Percentiles rank a stretch among this genome's conserved stretches.
Evolutionary conservation across 495 filamentous ascomycete species (phyloP).

Genomic region (Aspergillus leporis): DNA sequence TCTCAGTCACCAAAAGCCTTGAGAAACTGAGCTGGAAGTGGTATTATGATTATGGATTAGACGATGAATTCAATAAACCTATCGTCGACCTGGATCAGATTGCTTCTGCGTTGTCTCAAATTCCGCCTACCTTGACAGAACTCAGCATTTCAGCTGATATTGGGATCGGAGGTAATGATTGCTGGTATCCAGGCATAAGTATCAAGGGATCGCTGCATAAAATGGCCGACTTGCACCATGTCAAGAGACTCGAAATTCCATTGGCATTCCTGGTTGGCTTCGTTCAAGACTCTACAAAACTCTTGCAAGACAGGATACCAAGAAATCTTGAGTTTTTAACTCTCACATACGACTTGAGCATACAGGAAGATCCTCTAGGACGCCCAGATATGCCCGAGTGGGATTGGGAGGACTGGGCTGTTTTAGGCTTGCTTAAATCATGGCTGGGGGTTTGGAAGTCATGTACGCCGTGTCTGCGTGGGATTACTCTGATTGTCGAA

Average conservation of each 20-base stretch:
- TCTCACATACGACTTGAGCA: conserved; percentile 18
- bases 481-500: conserved; percentile 14
- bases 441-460: conserved; percentile 19
- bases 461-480: conserved; percentile 17
- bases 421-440: conserved; percentile 12
- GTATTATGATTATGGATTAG: conserved; percentile 14
- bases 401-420: conserved; percentile 11
- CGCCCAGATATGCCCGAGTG: conserved; percentile 7
- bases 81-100: conserved; percentile 18
- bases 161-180: too few species aligned
- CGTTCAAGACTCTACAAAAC: conserved; percentile 11
- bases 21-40: conserved; percentile 14
- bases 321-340: conserved; percentile 15
- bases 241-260: conserved; percentile 19
- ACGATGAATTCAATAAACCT: conserved; percentile 16
- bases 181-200: too few species aligned
- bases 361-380: background rate
- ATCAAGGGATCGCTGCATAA: conserved; percentile 16
- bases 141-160: too few species aligned
- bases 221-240: conserved; percentile 10
- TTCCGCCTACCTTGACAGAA: conserved; percentile 18
- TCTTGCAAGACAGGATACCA: conserved; percentile 18
- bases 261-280: conserved; percentile 19
- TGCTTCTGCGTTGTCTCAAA: conserved; percentile 16
- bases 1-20: conserved; percentile 14